A percentile compares a stretch with the other conserved stretches of the same genome.
These are phyloP conservation scores for Didymella arachidicola DNA, from an alignment of 2,329 filamentous ascomycete genomes.

Conservation along the genomic window DNA sequence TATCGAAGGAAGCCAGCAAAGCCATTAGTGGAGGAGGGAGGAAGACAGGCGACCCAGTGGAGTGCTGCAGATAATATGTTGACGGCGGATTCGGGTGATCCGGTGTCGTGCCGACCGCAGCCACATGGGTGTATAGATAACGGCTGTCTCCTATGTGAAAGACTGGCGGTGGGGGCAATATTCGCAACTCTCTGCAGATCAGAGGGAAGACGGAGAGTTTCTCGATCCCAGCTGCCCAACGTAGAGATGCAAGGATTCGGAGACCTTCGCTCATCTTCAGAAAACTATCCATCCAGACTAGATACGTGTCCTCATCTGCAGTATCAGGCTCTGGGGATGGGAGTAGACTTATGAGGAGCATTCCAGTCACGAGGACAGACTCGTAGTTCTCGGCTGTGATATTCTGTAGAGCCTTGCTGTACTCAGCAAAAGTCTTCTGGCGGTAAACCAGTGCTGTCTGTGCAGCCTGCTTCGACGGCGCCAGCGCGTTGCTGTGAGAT, in stretches of 20 bases:
- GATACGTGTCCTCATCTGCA: constrained; percentile 21
- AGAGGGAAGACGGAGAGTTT: constrained; percentile 42
- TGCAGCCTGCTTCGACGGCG: constrained; percentile 24
- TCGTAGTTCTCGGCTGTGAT: constrained; percentile 47
- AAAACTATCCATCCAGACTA: constrained; percentile 37
- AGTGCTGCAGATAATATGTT: constrained; percentile 28
- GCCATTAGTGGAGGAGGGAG: constrained; percentile 39
- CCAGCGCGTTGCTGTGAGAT: constrained; percentile 27
- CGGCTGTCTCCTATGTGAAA: constrained; percentile 21
- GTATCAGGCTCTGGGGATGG: constrained; percentile 22
- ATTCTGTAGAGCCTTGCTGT: constrained; percentile 37
- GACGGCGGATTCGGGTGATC: constrained; percentile 38
- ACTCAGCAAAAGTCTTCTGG: constrained; percentile 37
- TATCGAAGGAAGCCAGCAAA: constrained; percentile 29
- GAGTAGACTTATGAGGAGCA: constrained; percentile 36
- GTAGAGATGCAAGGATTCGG: constrained; percentile 39
- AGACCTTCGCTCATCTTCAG: constrained; percentile 45
- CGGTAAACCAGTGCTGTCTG: constrained; percentile 35
- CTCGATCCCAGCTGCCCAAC: constrained; percentile 44
- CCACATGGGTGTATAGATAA: constrained; percentile 22
- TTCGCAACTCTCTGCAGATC: constrained; percentile 38
- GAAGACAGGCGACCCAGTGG: constrained; percentile 30
- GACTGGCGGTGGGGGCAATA: constrained; percentile 39
- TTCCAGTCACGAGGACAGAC: constrained; percentile 37
- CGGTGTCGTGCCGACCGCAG: constrained; percentile 30